phyloP scores from a whole-genome alignment of 2,329 filamentous ascomycete genomes.

The Bipolaris cookei region DNA sequence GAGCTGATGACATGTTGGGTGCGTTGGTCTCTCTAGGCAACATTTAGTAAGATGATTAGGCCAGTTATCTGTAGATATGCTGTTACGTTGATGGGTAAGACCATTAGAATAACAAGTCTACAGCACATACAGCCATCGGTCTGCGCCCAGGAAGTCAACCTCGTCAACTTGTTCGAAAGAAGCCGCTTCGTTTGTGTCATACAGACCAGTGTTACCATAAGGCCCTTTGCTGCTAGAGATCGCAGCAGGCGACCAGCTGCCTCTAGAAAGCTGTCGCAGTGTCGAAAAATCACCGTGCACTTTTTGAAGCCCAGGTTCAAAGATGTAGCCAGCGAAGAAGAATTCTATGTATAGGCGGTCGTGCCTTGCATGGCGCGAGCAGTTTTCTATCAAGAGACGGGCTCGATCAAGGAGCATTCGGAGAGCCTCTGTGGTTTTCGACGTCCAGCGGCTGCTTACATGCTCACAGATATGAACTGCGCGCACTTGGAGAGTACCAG shows the following conservation, averaged over 20 bases:
- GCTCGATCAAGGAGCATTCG: conserved; percentile 51
- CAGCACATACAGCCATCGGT: too few species aligned
- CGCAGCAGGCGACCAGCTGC: conserved; percentile 50
- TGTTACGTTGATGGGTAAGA: too few species aligned
- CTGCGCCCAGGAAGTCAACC: conserved; percentile 48
- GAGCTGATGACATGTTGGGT: too few species aligned
- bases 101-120: too few species aligned
- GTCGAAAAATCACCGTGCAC: conserved; percentile 59
- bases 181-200: conserved; percentile 56
- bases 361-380: conserved; percentile 47
- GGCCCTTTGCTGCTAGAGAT: conserved; percentile 55
- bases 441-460: conserved; percentile 45
- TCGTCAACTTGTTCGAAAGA: conserved; percentile 50
- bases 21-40: too few species aligned
- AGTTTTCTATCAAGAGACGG: conserved; percentile 50
- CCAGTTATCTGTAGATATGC: too few species aligned
- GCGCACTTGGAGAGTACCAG: conserved; percentile 57
- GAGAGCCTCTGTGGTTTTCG: conserved; percentile 48
- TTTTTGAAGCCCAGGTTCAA: conserved; percentile 54
- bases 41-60: too few species aligned
- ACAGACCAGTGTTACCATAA: conserved; percentile 57
- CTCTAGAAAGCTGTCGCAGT: conserved; percentile 50
- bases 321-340: conserved; percentile 60
- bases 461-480: conserved; percentile 56
- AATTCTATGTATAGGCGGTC: conserved; percentile 56